Base-by-base conservation (phyloP, 352 stramenopile species). In the Pythium guiyangense region DNA sequence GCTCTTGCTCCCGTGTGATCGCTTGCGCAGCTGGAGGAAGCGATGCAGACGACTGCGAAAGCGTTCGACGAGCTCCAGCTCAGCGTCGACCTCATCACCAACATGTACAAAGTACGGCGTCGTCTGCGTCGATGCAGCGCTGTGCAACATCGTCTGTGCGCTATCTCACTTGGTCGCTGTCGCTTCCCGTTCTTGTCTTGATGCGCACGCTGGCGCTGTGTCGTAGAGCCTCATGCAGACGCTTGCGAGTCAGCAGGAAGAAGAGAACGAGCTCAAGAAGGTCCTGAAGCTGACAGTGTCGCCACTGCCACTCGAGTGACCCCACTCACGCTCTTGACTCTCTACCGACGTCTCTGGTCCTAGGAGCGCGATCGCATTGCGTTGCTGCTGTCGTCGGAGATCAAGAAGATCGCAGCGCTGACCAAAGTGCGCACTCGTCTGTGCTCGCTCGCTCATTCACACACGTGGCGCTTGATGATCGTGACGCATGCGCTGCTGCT, bases 71-170 rank as follows among this genome's bases (percentile, higher is more conserved):
- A 84, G 62, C 76, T 94, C 6, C 86, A 90, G 56, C 64, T 94
- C 20, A 94, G 86, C 58, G 84, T 94, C 14, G 84, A 92, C 37
- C 64, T 94, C 10, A 85, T 92, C 70, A 88, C 81, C 6, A 94
- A 88, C 56, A 92, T 94, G 81, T 94, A 94, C 75, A 94, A 94
- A 62, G 74, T 84, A 31, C 18, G 50, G 8, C 14, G 4, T 14
- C 14, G n/a, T 26, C 43, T 17, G 6, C 6, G 42, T 26, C 6
- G 42, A 22, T 29, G 11, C 26, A 3, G 22, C 20, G 8, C 9
- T 51, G 46, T 12, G 22, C 22, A 22, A 1, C 22, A 1, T 22
- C 40, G 18, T 47, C 3, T 26, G 17, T 6, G 8, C 22, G 14
- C 47, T 31, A 8, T 35, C 26, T 22, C 18, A 52, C 17, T 45